Evolutionary conservation across 1,139 yeast genomes (phyloP), one percentile per base, ranked within the genome.

Genomic region (Yamadazyma siamensis): DNA sequence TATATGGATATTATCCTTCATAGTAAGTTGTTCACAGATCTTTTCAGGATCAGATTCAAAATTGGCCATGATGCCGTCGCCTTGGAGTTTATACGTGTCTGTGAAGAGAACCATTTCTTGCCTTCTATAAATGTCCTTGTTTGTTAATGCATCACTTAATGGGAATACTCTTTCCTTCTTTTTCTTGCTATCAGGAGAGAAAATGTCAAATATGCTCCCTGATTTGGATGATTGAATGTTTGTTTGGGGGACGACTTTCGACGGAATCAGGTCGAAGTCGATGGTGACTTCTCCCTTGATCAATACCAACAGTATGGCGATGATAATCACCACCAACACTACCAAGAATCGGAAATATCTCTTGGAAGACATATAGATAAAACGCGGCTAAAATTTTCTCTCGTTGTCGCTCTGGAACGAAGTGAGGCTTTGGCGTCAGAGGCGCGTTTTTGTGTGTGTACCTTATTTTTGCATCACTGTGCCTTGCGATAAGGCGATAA

Each of bases 71-170:
- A 18, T 8, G 4, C 23, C 43, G 3, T 28, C 28, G 1, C 13
- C 39, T 7, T 16, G 41, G 13, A 31, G 28, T 4, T 32, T 23
- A 14, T 16, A 29, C 3, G 59, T 54, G 32, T 55, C 59, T 2
- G 51, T 41, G 26, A 41, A 56, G 1, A 49, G 41, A 5, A 37
- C 36, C 33, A 54, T 35, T 13, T 28, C 15, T 3, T 31, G 24
- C 5, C 23, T 27, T 7, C 26, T 25, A 25, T 37, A 42, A 5
- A 31, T 21, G 13, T 37, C 38, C 3, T 27, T 31, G 12, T 28
- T 25, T 3, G 28, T 25, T 8, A 40, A 28, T 4, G 27, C 23
- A 2, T 33, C 31, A 23, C 33, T 28, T 7, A 41, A 27, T 2
- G 46, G 46, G 32, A 41, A 41, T 3, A 20, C 14, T 10, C 7